Evolutionary conservation across 2,329 filamentous ascomycete genomes (phyloP).

Genomic region (Pestalotiopsis sp.): DNA sequence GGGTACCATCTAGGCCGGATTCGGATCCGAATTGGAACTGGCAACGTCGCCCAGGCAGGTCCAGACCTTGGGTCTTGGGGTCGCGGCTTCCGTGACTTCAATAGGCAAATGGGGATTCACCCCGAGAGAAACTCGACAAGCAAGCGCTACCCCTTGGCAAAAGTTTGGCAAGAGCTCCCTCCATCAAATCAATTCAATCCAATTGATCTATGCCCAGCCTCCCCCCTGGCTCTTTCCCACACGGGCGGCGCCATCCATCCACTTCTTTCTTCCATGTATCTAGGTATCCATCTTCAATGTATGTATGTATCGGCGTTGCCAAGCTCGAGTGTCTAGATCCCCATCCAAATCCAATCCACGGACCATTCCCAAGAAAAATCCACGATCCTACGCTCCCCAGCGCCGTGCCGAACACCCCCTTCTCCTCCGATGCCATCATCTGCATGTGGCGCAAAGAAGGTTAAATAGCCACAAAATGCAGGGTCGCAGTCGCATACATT

Average conservation of each 20-base stretch:
- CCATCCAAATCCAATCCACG: constrained; percentile 19
- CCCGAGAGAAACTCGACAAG: neutral
- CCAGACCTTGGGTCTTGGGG: neutral
- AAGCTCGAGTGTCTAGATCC: constrained; percentile 17
- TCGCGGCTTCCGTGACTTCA: neutral
- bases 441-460: constrained; percentile 27
- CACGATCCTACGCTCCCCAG: constrained; percentile 12
- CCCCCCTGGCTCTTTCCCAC: neutral
- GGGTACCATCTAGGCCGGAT: neutral
- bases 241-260: neutral
- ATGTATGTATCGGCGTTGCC: neutral
- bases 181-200: too few species aligned
- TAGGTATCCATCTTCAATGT: neutral
- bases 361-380: neutral
- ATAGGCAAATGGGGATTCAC: neutral
- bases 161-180: neutral
- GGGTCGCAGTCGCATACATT: constrained; percentile 14
- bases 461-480: constrained; percentile 17
- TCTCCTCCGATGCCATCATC: constrained; percentile 16
- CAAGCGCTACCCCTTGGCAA: neutral
- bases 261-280: too few species aligned
- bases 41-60: neutral
- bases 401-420: constrained; percentile 18
- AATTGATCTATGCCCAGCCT: too few species aligned
- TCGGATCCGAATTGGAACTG: constrained; percentile 2